These are phyloP conservation scores for Termitomyces sp. DNA, from an alignment of 768 basidiomycete genomes.

Conservation along the genomic window DNA sequence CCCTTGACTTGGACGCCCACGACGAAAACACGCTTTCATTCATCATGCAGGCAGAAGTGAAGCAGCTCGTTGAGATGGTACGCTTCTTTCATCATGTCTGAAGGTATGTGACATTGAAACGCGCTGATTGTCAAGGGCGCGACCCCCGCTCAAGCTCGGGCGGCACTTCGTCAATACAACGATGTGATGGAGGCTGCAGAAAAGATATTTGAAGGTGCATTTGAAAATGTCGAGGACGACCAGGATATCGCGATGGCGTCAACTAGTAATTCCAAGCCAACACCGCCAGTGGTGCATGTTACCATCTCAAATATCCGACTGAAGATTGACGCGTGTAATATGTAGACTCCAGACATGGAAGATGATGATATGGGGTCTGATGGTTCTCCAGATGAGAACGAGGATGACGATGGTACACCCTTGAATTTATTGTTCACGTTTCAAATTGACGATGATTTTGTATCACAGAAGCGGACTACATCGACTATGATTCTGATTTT, in stretches of 20 bases:
- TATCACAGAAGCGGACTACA: slow-evolving; percentile 50
- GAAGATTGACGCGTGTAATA: not conserved
- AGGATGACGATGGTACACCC: slow-evolving; percentile 43
- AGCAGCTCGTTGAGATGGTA: slow-evolving; percentile 56
- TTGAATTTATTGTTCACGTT: not conserved
- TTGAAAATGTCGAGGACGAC: slow-evolving; percentile 65
- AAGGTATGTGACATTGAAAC: not conserved
- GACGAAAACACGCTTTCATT: not conserved
- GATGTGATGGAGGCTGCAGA: slow-evolving; percentile 95
- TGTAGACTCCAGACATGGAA: slow-evolving; percentile 56
- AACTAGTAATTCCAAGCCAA: slow-evolving; percentile 18
- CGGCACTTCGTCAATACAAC: slow-evolving; percentile 74
- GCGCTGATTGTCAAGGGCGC: slow-evolving; percentile 59
- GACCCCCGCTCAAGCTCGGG: slow-evolving; percentile 74
- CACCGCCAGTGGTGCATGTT: slow-evolving; percentile 24
- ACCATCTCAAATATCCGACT: not conserved
- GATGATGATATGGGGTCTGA: slow-evolving; percentile 46
- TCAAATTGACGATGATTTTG: not conserved
- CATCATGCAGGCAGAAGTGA: slow-evolving; percentile 47
- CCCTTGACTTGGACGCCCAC: not conserved
- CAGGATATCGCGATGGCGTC: slow-evolving; percentile 50
- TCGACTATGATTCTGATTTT: slow-evolving; percentile 83
- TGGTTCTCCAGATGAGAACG: slow-evolving; percentile 40
- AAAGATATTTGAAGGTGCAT: slow-evolving; percentile 79
- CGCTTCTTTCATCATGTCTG: slow-evolving; percentile 5